Conservation (phyloP, 2,329 filamentous ascomycete genomes). For the Macrophomina tecta region DNA sequence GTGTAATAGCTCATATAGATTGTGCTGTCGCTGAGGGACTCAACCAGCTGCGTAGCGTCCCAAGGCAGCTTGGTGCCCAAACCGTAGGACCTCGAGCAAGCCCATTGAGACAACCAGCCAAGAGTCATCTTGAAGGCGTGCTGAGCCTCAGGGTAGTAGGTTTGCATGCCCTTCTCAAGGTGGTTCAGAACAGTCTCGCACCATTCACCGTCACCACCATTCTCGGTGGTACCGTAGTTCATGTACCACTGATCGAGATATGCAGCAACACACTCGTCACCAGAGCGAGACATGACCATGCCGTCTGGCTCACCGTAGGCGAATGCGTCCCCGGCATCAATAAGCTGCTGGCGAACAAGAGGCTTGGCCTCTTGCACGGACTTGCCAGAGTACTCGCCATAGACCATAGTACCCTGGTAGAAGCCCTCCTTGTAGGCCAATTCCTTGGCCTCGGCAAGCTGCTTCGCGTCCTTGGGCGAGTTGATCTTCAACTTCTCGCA, state of each 20-base stretch:
- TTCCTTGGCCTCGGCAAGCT: constrained; percentile 92
- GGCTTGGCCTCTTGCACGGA: constrained; percentile 86
- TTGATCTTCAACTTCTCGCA: constrained; percentile 95
- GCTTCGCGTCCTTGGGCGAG: constrained; percentile 91
- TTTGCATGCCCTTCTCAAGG: constrained; percentile 69
- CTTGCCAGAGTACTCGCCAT: constrained; percentile 87
- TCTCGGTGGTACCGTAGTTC: constrained; percentile 75
- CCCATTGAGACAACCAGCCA: constrained; percentile 95
- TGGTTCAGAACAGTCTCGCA: constrained; percentile 65
- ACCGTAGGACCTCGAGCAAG: constrained; percentile 88
- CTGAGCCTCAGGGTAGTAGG: constrained; percentile 68
- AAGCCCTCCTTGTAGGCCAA: constrained; percentile 96
- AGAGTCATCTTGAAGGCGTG: constrained; percentile 79
- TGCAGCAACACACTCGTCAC: constrained; percentile 90
- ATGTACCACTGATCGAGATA: constrained; percentile 98
- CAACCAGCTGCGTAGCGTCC: constrained; percentile 89
- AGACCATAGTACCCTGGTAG: constrained; percentile 90
- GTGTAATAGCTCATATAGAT: constrained; percentile 82
- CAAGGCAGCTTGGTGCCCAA: constrained; percentile 93
- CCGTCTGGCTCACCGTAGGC: constrained; percentile 93
- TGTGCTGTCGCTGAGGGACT: constrained; percentile 89
- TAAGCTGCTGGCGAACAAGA: constrained; percentile 78
- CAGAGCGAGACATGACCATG: constrained; percentile 85
- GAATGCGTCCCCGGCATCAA: constrained; percentile 81
- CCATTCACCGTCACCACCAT: constrained; percentile 78